Evolutionary conservation across 768 basidiomycete genomes (phyloP).

Genomic region (Strobilomyces confusus): DNA sequence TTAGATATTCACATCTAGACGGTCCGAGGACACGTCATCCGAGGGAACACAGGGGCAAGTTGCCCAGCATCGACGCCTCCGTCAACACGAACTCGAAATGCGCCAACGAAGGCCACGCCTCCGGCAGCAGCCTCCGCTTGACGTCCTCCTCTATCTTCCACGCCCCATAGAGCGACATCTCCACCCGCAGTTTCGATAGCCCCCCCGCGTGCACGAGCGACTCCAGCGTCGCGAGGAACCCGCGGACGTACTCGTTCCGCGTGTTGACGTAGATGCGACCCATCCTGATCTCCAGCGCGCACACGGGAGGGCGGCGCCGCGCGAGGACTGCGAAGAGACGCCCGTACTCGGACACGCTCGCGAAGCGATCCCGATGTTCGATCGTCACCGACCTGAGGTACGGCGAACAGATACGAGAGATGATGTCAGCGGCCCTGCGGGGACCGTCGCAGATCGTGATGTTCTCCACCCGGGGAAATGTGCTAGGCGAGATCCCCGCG

Average conservation of each 20-base stretch:
- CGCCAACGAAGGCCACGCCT: conserved; percentile 10
- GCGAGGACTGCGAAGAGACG: conserved; percentile 6
- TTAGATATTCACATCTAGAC: not conserved
- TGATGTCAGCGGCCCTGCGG: conserved; percentile 3
- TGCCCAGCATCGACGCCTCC: conserved; percentile 1
- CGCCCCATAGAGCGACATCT: conserved; percentile 5
- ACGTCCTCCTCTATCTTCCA: conserved; percentile 9
- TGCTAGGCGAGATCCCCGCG: not conserved
- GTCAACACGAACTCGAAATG: conserved; percentile 13
- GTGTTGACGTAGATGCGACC: not conserved
- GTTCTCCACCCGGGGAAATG: conserved; percentile 1
- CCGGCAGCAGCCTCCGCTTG: conserved; percentile 2
- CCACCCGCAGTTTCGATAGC: conserved; percentile 2
- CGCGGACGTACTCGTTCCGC: conserved; percentile 1
- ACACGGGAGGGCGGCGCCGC: conserved; percentile 1
- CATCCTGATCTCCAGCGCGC: conserved; percentile 6
- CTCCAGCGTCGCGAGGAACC: conserved; percentile 4
- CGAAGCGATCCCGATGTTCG: not conserved
- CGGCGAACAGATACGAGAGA: conserved; percentile 7
- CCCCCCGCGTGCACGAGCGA: conserved; percentile 4
- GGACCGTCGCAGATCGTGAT: conserved; percentile 7
- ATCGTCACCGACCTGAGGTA: conserved; percentile 10
- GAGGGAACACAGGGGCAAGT: not conserved
- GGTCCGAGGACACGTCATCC: not conserved
- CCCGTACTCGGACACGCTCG: not conserved